These are phyloP conservation scores for Eimeria tenella DNA, from an alignment of 169 alveolate genomes.

Conservation along the genomic window DNA sequence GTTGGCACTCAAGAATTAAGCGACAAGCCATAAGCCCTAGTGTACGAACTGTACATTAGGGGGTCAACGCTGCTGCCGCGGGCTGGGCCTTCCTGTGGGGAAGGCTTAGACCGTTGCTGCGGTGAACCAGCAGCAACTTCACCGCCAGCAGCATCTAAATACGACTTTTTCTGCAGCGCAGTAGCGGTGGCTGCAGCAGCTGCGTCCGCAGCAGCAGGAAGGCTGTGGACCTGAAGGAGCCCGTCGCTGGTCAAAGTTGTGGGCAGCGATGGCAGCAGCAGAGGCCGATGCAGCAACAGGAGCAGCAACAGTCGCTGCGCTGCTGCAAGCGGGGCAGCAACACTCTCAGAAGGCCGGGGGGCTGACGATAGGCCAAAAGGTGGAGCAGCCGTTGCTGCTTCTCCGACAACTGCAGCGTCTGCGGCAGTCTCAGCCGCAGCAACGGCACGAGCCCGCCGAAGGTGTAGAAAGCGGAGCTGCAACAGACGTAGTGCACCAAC, in stretches of 20 bases:
- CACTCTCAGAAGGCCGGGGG: neutral
- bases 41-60: too few relatives aligned
- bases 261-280: slow-evolving; percentile 52
- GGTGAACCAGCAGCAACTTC: neutral
- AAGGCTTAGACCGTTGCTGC: neutral
- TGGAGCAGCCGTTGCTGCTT: slow-evolving; percentile 41
- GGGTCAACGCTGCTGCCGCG: too few relatives aligned
- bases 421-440: slow-evolving; percentile 3
- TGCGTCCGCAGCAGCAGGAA: slow-evolving; percentile 11
- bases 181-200: neutral
- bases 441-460: neutral
- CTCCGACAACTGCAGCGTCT: slow-evolving; percentile 40
- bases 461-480: neutral
- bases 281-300: slow-evolving; percentile 30
- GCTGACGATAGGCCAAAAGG: neutral
- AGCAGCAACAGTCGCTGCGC: slow-evolving; percentile 31
- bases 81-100: slow-evolving; percentile 6
- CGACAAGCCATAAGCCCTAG: neutral
- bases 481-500: neutral
- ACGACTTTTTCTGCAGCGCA: neutral
- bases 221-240: neutral
- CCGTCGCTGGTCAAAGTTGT: neutral
- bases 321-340: slow-evolving; percentile 26
- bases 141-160: neutral
- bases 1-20: neutral